Conservation (phyloP, 2,329 filamentous ascomycete species). For the Phyllosticta citriasiana region DNA sequence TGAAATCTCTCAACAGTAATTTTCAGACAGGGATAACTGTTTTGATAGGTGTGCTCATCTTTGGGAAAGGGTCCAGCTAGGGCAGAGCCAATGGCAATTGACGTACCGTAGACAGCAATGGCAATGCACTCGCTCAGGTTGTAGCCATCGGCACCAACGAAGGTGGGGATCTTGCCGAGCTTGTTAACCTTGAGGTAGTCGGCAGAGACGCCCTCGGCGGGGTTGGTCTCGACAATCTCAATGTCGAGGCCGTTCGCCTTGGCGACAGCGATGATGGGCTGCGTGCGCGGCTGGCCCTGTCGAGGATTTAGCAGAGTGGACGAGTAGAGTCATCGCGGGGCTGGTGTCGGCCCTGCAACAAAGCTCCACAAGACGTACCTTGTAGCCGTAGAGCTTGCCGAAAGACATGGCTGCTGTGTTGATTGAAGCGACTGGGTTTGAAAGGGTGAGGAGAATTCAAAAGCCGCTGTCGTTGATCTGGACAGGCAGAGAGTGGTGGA, state of each 20-base stretch:
- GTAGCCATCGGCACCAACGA: constrained; percentile 87
- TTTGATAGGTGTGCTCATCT: constrained; percentile 65
- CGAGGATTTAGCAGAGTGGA: constrained; percentile 11
- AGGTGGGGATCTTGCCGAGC: constrained; percentile 86
- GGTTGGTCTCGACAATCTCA: constrained; percentile 66
- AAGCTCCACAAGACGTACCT: constrained; percentile 44
- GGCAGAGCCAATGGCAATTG: constrained; percentile 9
- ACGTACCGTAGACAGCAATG: constrained; percentile 96
- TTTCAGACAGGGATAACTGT: constrained; percentile 98
- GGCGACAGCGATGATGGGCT: constrained; percentile 80
- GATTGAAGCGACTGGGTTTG: background rate
- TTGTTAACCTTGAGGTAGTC: constrained; percentile 82
- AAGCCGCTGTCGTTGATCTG: constrained; percentile 4
- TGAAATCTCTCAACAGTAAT: constrained; percentile 75
- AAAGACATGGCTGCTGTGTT: constrained; percentile 58
- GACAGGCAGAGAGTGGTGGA: background rate
- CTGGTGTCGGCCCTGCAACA: constrained; percentile 7
- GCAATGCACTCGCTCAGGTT: constrained; percentile 81
- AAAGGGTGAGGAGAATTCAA: background rate
- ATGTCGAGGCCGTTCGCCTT: constrained; percentile 96
- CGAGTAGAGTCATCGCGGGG: constrained; percentile 20
- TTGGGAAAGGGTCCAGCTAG: constrained; percentile 30
- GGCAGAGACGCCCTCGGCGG: constrained; percentile 51
- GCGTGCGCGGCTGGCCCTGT: constrained; percentile 82
- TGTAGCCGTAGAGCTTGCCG: constrained; percentile 89